Evolutionary conservation across 2,329 filamentous ascomycete species (phyloP), one percentile per base, ranked within the genome.

Genomic region (Cladosporium velox): DNA sequence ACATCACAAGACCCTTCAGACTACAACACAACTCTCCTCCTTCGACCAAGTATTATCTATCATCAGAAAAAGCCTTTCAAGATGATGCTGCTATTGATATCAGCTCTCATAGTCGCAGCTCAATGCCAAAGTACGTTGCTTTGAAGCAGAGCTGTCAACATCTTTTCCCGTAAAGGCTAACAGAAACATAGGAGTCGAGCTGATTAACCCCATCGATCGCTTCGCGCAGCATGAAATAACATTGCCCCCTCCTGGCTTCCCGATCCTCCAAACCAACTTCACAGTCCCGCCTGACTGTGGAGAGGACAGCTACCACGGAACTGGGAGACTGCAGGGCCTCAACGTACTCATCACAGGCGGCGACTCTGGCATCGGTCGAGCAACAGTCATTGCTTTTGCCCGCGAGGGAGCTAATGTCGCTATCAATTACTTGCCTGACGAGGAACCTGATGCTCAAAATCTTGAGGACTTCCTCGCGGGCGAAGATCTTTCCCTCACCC

Each of bases 371-470:
- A 58, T 58, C 8, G 54, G 54, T 21, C 54, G 54, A 58, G 54
- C 54, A 12, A 58, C 54, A 34, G 54, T 58, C 32, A 58, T 58
- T 32, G 54, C 54, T 5, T 91, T 93, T 71, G 90, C 90, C 10
- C 79, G 83, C 24, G 83, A 89, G 71, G 90, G 90, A 55, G 86
- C 86, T 73, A 88, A 90, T 65, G 81, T 94, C 8, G 86, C 87
- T 8, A 85, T 95, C 75, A 94, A 93, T 79, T 94, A 92, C 77
- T 82, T 84, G 77, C 86, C 83, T 67, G 88, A 86, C 75, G 76
- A 81, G 41, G 83, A 84, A 21, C 83, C 87, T 1, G 91, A 91
- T 6, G 79, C 86, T 52, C 78, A 82, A 6, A 79, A 92, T 3
- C 81, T 87, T 4, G 74, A 80, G 12, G 85, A 86, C 67, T 79